These are phyloP conservation scores for Rhizopogon roseolus DNA, from an alignment of 768 basidiomycete species.

Conservation along the genomic window DNA sequence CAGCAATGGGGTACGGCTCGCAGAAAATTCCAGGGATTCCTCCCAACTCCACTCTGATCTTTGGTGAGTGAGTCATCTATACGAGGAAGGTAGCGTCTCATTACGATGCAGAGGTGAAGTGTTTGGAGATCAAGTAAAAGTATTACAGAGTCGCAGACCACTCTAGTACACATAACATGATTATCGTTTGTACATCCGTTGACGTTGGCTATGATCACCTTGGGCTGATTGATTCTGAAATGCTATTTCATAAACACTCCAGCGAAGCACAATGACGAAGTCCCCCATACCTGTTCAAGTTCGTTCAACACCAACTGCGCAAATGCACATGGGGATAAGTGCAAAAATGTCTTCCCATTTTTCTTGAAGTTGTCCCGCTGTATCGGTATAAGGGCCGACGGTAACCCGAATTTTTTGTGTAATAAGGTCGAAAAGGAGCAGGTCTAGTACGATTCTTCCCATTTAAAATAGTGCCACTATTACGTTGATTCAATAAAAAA, in stretches of 20 bases:
- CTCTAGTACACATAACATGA: background rate
- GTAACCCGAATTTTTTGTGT: too few relatives aligned
- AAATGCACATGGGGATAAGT: too few relatives aligned
- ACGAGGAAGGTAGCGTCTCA: background rate
- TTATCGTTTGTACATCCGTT: background rate
- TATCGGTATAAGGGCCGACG: too few relatives aligned
- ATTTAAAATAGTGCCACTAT: background rate
- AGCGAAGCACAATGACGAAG: too few relatives aligned
- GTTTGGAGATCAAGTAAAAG: conserved; percentile 58
- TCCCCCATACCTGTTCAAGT: too few relatives aligned
- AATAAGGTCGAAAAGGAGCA: too few relatives aligned
- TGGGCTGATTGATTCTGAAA: background rate
- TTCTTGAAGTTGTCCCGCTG: too few relatives aligned
- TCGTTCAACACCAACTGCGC: too few relatives aligned
- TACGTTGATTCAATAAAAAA: background rate
- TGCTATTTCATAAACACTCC: too few relatives aligned
- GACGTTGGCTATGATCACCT: background rate
- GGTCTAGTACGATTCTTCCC: too few relatives aligned
- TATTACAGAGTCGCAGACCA: background rate
- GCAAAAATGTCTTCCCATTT: too few relatives aligned
- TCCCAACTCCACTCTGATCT: conserved; percentile 72
- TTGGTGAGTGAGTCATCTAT: conserved; percentile 49
- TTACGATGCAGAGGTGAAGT: conserved; percentile 57
- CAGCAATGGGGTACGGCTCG: conserved; percentile 68
- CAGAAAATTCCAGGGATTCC: conserved; percentile 62